phyloP scores from a whole-genome alignment of 306 rosid genomes.

The Dryas drummondii region DNA sequence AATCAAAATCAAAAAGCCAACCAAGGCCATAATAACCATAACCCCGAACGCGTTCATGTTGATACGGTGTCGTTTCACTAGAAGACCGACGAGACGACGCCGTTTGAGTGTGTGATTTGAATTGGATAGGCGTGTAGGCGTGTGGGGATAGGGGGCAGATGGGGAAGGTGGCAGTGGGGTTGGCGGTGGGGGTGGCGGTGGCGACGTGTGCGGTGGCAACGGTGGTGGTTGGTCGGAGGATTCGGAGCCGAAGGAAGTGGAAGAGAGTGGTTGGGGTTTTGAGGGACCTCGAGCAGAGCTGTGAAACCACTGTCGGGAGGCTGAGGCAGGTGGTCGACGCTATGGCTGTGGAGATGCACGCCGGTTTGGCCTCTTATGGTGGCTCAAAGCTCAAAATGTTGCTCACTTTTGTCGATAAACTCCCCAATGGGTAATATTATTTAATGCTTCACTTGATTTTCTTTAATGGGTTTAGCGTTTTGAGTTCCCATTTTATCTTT shows the following conservation, averaged over 20 bases:
- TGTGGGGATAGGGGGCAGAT: constrained; percentile 25
- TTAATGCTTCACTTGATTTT: neutral
- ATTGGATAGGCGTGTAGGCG: neutral
- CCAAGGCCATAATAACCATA: neutral
- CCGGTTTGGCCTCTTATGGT: constrained; percentile 93
- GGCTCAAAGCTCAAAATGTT: constrained; percentile 98
- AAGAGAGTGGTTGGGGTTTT: constrained; percentile 58
- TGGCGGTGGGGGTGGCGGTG: constrained; percentile 70
- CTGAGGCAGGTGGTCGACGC: constrained; percentile 88
- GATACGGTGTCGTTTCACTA: constrained; percentile 58
- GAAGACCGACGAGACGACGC: constrained; percentile 44
- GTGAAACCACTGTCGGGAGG: constrained; percentile 66
- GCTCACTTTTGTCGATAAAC: constrained; percentile 80
- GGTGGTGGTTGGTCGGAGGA: constrained; percentile 66
- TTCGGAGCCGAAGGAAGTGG: constrained; percentile 78
- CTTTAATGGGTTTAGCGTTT: neutral
- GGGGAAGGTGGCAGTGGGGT: constrained; percentile 68
- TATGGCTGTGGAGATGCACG: constrained; percentile 99
- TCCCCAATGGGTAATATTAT: constrained; percentile 79
- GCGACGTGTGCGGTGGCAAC: constrained; percentile 77
- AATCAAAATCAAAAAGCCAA: neutral
- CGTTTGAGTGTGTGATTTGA: constrained; percentile 49
- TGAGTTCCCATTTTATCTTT: neutral
- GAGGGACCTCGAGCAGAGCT: constrained; percentile 67
- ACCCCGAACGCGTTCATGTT: constrained; percentile 41